Evolutionary conservation across 345 rosid genomes (phyloP), one percentile per base, ranked within the genome.

Genomic region (Linum lewisii): DNA sequence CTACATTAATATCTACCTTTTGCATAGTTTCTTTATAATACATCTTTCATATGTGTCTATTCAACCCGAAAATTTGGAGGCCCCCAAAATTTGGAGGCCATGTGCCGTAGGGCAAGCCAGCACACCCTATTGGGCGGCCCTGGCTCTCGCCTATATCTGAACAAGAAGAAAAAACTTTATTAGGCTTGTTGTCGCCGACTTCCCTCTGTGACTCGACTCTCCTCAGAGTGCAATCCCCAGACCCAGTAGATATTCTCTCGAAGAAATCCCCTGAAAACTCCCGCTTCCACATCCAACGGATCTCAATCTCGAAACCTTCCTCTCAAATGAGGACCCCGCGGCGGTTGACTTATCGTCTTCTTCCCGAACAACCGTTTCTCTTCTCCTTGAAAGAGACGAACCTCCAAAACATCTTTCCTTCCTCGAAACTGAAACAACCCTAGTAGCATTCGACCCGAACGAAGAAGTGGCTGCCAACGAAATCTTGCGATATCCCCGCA

Each of bases 261-360:
- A 93, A 90, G 78, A 93, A 93, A 59, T 93, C 99, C 6, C 97
- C 97, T 0, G 97, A 89, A 68, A 90, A 74, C 99, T 93, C 73
- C 96, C 64, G 84, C 95, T 89, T 29, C 99, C 99, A 54, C 99
- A 93, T 8, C 99, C 99, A 9, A 87, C 95, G 58, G 99, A 93
- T 82, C 99, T 87, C 66, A 97, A 93, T 77, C 99, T 84, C n/a
- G 99, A 85, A 8, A 93, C 99, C 64, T 87, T 90, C 47, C 94
- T 78, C 63, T 85, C 94, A 32, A 87, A 79, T 5, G 90, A 83
- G 0, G 95, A 81, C 13, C 72, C 78, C 7, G 86, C 64, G 18
- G 47, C 15, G 47, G 75, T 73, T 3, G 78, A 80, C 0, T 78
- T 83, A 16, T 83, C 87, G 4, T 81, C 89, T 29, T 87, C 92